Conservation (phyloP, 2,329 filamentous ascomycete species). For the Monilinia aucupariae region DNA sequence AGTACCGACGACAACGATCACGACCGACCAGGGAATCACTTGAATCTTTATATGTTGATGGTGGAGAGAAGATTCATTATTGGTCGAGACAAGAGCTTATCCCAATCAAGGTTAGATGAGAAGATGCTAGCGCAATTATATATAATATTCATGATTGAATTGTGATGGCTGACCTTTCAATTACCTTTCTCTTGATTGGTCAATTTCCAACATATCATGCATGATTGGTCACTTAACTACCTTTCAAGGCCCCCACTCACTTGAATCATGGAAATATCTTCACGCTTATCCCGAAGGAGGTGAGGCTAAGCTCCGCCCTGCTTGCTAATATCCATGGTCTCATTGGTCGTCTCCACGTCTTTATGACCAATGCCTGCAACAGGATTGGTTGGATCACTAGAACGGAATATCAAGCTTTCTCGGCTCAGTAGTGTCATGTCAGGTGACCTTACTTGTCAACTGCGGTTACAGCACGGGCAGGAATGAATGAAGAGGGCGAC, state of each 20-base stretch:
- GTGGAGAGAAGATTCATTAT: background rate
- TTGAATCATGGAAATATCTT: background rate
- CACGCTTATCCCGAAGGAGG: background rate
- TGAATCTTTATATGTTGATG: constrained; percentile 5
- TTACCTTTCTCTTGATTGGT: background rate
- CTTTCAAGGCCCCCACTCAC: no score
- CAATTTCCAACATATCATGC: background rate
- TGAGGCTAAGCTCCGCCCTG: no score
- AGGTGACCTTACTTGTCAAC: background rate
- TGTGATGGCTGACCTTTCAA: constrained; percentile 12
- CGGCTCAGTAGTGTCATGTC: no score
- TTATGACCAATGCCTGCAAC: background rate
- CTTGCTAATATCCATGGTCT: background rate
- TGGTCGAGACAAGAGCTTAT: background rate
- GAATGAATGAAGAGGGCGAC: background rate
- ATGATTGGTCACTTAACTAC: background rate
- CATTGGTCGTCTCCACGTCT: background rate
- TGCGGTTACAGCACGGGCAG: background rate
- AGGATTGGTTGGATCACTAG: background rate
- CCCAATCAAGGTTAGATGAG: background rate
- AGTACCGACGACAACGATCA: no score
- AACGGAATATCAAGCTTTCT: no score
- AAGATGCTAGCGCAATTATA: no score
- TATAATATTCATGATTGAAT: no score
- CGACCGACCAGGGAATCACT: no score